Percentiles rank a stretch among this genome's conserved stretches.
These are phyloP conservation scores for Coelastrella sp. DNA, from an alignment of 139 green algal species.

Conservation along the genomic window DNA sequence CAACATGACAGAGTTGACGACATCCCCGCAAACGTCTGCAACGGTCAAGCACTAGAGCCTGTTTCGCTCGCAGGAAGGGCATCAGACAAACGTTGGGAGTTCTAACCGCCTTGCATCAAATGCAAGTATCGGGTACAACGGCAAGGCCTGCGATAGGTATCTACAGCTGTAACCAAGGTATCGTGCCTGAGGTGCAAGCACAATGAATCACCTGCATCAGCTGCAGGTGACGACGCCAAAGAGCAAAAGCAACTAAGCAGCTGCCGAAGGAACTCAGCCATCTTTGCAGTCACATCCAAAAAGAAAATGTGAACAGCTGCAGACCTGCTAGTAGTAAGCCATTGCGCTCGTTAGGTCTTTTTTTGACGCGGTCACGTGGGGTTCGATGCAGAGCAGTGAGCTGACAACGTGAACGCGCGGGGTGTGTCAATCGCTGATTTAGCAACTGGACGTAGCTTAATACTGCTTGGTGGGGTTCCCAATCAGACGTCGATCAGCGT, in stretches of 20 bases:
- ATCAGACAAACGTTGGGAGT: neutral
- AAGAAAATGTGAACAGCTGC: neutral
- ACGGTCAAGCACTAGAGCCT: neutral
- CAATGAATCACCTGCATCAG: neutral
- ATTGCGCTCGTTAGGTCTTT: neutral
- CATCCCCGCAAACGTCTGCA: neutral
- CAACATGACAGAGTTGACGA: neutral
- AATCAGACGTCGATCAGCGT: neutral
- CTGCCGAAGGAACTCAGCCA: neutral
- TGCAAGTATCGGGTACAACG: no score
- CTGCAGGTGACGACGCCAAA: neutral
- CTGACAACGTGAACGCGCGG: no score
- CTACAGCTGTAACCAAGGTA: no score
- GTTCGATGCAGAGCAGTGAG: neutral
- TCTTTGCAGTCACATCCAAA: neutral
- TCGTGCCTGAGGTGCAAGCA: no score
- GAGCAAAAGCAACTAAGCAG: neutral
- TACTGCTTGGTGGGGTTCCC: neutral
- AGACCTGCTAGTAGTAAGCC: no score
- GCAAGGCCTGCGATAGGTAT: no score
- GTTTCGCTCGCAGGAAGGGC: neutral
- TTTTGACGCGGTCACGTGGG: neutral
- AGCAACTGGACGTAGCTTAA: neutral
- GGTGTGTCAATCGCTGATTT: neutral
- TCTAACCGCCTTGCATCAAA: neutral